Evolutionary conservation across 345 rosid genomes (phyloP).

Genomic region (Arabidopsis arenosa): DNA sequence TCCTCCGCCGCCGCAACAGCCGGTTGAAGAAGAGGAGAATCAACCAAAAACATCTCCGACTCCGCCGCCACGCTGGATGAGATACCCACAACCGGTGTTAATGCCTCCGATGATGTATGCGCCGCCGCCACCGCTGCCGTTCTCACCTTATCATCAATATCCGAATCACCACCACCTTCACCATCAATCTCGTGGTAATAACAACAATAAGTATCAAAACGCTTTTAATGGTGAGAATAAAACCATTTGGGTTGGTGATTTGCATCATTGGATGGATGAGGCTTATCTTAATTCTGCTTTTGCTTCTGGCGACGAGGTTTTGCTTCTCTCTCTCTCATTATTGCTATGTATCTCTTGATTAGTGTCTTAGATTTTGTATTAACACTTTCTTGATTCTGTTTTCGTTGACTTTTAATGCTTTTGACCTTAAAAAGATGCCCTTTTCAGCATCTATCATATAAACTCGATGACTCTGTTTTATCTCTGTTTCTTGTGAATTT

Average conservation of each 20-base stretch:
- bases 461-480: conserved; percentile 2
- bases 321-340: conserved; percentile 12
- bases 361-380: conserved; percentile 12
- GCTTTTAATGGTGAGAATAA: conserved; percentile 70
- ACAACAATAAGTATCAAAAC: conserved; percentile 38
- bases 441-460: not conserved
- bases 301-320: conserved; percentile 79
- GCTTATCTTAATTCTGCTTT: conserved; percentile 76
- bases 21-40: conserved; percentile 17
- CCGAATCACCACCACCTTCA: conserved; percentile 44
- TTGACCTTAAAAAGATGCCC: not conserved
- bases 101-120: conserved; percentile 84
- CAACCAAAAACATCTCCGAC: conserved; percentile 41
- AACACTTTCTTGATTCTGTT: conserved; percentile 11
- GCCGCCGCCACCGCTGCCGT: conserved; percentile 59
- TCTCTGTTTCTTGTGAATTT: not conserved
- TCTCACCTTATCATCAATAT: conserved; percentile 57
- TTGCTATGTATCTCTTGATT: conserved; percentile 1
- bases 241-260: conserved; percentile 93
- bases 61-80: conserved; percentile 58
- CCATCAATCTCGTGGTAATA: conserved; percentile 35
- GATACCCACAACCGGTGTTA: conserved; percentile 79
- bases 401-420: conserved; percentile 1
- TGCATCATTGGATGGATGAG: conserved; percentile 99
- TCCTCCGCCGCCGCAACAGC: not conserved